Evolutionary conservation across 495 filamentous ascomycete genomes (phyloP).

Genomic region (Lentithecium fluviatile): DNA sequence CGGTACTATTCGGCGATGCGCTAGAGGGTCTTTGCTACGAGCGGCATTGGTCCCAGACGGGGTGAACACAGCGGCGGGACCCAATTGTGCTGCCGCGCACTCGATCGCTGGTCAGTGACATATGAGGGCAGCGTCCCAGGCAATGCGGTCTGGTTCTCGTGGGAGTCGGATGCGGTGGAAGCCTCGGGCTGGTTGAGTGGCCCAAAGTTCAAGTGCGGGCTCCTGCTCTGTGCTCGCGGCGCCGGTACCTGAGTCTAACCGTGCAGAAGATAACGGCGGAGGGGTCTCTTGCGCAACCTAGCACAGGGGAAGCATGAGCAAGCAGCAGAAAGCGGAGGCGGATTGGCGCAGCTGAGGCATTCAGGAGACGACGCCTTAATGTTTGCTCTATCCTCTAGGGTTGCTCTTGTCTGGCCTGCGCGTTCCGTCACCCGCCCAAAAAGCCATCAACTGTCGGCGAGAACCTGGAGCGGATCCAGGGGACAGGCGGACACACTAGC

Average conservation of each 20-base stretch:
- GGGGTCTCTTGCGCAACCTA: neutral
- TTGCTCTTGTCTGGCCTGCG: neutral
- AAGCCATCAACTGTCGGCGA: too few relatives aligned
- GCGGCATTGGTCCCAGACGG: slow-evolving; percentile 16
- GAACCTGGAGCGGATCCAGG: too few relatives aligned
- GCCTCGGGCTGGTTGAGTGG: slow-evolving; percentile 10
- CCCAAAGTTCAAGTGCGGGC: slow-evolving; percentile 9
- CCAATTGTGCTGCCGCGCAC: neutral
- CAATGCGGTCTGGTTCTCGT: neutral
- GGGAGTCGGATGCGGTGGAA: slow-evolving; percentile 13
- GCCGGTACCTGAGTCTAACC: slow-evolving; percentile 24
- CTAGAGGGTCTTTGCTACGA: slow-evolving; percentile 4
- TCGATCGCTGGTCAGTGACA: neutral
- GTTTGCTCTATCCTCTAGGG: slow-evolving; percentile 1
- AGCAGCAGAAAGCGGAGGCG: neutral
- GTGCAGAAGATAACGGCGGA: neutral
- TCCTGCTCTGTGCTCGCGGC: slow-evolving; percentile 9
- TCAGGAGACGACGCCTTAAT: slow-evolving; percentile 4
- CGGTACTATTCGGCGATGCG: slow-evolving; percentile 17
- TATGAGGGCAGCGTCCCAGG: slow-evolving; percentile 3
- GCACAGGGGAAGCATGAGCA: neutral
- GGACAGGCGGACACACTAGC: too few relatives aligned
- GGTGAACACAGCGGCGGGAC: slow-evolving; percentile 1
- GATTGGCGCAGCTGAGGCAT: neutral
- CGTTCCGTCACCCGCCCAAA: too few relatives aligned